Conservation (phyloP, 495 filamentous ascomycete species). For the Neurospora sp. region DNA sequence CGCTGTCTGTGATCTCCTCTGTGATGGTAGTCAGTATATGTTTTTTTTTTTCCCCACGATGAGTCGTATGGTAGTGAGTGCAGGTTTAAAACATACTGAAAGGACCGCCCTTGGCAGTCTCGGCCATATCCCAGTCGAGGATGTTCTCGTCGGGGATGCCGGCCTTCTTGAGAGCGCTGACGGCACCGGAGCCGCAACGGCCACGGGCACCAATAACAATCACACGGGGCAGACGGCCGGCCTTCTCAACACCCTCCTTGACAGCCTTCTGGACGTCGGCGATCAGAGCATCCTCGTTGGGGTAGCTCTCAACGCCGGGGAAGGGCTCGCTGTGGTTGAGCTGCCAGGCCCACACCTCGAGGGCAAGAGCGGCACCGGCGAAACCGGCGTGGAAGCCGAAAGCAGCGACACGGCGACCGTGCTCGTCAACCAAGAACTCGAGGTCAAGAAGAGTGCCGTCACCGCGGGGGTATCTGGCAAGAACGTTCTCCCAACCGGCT, state of each 20-base stretch:
- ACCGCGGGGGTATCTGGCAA: slow-evolving; percentile 72
- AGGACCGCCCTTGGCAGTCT: slow-evolving; percentile 77
- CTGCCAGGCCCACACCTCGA: slow-evolving; percentile 88
- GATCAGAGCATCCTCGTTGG: slow-evolving; percentile 65
- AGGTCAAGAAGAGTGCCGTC: slow-evolving; percentile 80
- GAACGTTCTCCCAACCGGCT: slow-evolving; percentile 70
- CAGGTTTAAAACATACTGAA: slow-evolving; percentile 39
- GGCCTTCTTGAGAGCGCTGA: slow-evolving; percentile 65
- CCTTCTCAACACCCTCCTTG: slow-evolving; percentile 59
- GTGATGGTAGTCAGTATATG: slow-evolving; percentile 2
- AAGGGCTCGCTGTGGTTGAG: slow-evolving; percentile 58
- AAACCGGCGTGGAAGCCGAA: slow-evolving; percentile 72
- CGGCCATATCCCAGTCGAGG: slow-evolving; percentile 85
- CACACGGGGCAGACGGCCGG: slow-evolving; percentile 42
- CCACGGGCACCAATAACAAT: slow-evolving; percentile 63
- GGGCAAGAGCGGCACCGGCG: slow-evolving; percentile 69
- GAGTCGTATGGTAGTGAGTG: background rate
- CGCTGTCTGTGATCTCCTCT: slow-evolving; percentile 67
- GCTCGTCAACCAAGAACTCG: slow-evolving; percentile 79
- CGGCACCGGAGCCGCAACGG: slow-evolving; percentile 78
- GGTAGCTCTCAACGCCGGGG: slow-evolving; percentile 61
- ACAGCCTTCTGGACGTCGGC: slow-evolving; percentile 63
- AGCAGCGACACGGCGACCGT: slow-evolving; percentile 67
- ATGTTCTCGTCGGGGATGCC: slow-evolving; percentile 67
- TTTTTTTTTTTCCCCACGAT: background rate